phyloP scores from a whole-genome alignment of 257 asterid genomes.

The Jasminum sambac region DNA sequence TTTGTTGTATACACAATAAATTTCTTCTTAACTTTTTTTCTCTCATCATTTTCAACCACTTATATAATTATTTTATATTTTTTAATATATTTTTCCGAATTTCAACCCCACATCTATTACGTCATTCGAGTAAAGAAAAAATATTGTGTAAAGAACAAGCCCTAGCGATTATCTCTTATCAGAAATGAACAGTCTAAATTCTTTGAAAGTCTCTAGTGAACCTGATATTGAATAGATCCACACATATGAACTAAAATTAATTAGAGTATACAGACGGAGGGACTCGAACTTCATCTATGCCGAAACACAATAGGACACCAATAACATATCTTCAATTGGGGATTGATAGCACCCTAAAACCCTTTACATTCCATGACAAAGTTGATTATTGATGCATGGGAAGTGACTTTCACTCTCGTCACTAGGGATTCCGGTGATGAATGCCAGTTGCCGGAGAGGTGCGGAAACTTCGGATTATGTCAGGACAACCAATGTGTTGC shows the following conservation, averaged over 20 bases:
- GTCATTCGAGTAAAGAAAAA: no score
- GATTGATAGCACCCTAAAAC: constrained; percentile 40
- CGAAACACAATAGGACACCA: constrained; percentile 38
- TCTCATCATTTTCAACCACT: no score
- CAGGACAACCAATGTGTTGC: constrained; percentile 48
- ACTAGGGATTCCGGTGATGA: constrained; percentile 22
- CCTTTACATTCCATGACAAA: constrained; percentile 29
- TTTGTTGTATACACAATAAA: no score
- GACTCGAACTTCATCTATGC: constrained; percentile 13
- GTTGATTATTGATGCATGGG: constrained; percentile 28
- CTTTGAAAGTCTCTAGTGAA: constrained; percentile 17
- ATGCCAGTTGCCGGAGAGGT: constrained; percentile 39
- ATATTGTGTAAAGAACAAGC: no score
- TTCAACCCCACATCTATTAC: no score
- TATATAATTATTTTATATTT: no score
- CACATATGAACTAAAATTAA: constrained; percentile 12
- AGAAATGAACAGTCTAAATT: neutral
- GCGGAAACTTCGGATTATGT: constrained; percentile 42
- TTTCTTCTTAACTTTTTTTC: no score
- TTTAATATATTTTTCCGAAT: no score
- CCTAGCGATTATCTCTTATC: constrained; percentile 1
- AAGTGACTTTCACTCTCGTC: constrained; percentile 31
- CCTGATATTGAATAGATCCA: constrained; percentile 16
- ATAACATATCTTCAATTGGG: constrained; percentile 48
- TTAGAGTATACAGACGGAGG: constrained; percentile 6